Evolutionary conservation across 1,139 yeast species (phyloP), one percentile per base, ranked within the genome.

Genomic region (Saccharomyces hybrid): DNA sequence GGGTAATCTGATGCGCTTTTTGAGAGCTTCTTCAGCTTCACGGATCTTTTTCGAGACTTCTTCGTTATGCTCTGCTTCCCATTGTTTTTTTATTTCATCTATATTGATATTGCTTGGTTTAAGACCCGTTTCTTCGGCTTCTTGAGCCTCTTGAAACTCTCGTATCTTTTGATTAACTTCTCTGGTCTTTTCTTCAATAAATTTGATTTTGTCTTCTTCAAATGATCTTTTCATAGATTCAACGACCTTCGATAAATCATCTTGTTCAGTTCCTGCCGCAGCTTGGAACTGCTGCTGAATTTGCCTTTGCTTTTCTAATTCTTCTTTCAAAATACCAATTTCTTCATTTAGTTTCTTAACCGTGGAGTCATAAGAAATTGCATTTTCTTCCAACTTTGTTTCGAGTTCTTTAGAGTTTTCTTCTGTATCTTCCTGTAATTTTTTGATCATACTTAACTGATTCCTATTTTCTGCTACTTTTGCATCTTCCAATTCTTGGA

Each of bases 1-100:
- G 3, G 66, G 66, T 42, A 60, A 53, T 46, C 63, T 53, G n/a
- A 70, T 61, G 16, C 65, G 62, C 26, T 51, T 61, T 55, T 69
- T 70, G 49, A 64, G 54, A 11, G 60, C 59, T 47, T 70, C 71
- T 11, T 65, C 57, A 8, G 70, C 71, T 47, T 56, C 63, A 12
- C 61, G 57, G 16, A 64, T 58, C 29, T 62, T 56, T 21, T 55
- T 50, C 4, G 55, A 52, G 3, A 62, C 50, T n/a, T 63, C 60
- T n/a, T 49, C 55, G 34, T 67, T 69, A 50, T 64, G 64, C 38
- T 64, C 66, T 6, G 59, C 59, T 54, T 66, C 67, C 62, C 64
- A 57, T 51, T 62, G 50, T 31, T 56, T 58, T 51, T 55, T 62
- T 11, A 64, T 42, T 2, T 42, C 50, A 3, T 55, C 57, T 9